Evolutionary conservation across 2,329 filamentous ascomycete genomes (phyloP), one percentile per base, ranked within the genome.

Genomic region (Trichoderma atroviride): DNA sequence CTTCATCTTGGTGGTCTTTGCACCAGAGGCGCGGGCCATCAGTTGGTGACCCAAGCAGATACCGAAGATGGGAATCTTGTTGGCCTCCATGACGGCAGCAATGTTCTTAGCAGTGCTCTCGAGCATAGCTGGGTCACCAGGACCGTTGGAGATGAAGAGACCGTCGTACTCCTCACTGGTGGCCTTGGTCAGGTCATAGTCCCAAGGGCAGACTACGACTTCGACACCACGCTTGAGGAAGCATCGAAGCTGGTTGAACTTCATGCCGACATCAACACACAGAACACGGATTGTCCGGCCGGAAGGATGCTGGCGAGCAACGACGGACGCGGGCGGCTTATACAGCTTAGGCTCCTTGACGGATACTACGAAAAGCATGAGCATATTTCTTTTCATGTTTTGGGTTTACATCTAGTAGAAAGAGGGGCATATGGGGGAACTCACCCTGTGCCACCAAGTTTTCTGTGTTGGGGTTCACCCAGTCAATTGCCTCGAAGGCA

Each of bases 231-330:
- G 90, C 76, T 89, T 91, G 70, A 99, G 86, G 76, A 99, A 90
- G 83, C 96, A 99, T 74, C 96, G 89, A 75, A 99, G 87, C 83
- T 99, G 96, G 83, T 98, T 99, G 84, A 93, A 97, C 83, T 99
- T 99, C 85, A 98, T 90, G 79, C 96, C 96, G 74, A 99, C 95
- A 83, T 99, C 96, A 74, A 99, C 88, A 79, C 94, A 97, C 62
- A 98, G 85, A 71, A 99, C 90, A 78, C 94, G 92, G 70, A 98
- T 87, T 61, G 91, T 87, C 75, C 94, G 92, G 71, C 95, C 96
- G 69, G 93, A 96, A 52, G 94, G 92, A 82, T 97, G 94, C 81
- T 92, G 91, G 75, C 97, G 87, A 72, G 91, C 89, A 75, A 91
- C 89, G 70, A 91, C 89, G 70, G 89, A 87, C 40, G 89, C 82